Conservation (phyloP, 1,284 basidiomycete species). For the Cryptococcus floricola region DNA sequence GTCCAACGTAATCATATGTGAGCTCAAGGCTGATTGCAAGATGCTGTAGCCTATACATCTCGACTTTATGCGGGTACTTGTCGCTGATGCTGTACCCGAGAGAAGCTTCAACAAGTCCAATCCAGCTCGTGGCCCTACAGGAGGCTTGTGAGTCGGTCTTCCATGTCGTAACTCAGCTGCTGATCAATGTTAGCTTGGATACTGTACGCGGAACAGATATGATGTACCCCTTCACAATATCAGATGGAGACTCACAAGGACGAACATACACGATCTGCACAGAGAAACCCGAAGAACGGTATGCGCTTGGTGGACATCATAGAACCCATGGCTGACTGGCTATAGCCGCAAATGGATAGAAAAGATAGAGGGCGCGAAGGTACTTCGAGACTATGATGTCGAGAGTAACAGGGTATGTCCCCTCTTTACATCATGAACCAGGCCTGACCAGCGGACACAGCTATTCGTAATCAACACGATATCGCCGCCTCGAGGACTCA, state of each 20-base stretch:
- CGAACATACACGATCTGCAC: constrained; percentile 34
- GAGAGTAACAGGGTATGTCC: constrained; percentile 31
- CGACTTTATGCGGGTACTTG: constrained; percentile 27
- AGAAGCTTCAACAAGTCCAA: constrained; percentile 25
- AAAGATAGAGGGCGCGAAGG: constrained; percentile 33
- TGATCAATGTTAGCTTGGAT: constrained; percentile 12
- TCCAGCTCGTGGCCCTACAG: constrained; percentile 12
- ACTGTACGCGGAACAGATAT: constrained; percentile 25
- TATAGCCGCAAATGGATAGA: constrained; percentile 31
- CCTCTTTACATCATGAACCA: neutral
- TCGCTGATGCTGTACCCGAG: constrained; percentile 32
- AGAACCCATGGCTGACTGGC: neutral
- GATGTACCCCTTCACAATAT: constrained; percentile 38
- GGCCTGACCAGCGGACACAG: constrained; percentile 8
- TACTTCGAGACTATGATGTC: constrained; percentile 29
- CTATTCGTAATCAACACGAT: constrained; percentile 29
- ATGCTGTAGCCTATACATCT: constrained; percentile 32
- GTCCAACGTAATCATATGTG: constrained; percentile 1
- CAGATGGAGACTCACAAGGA: constrained; percentile 15
- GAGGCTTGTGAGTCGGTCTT: constrained; percentile 14
- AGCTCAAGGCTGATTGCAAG: neutral
- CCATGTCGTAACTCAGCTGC: neutral
- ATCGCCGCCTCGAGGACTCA: constrained; percentile 17
- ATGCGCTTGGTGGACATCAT: neutral
- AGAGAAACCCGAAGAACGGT: constrained; percentile 12